A percentile compares a stretch with the other conserved stretches of the same genome.
These are phyloP conservation scores for Hygrophorus russula DNA, from an alignment of 768 basidiomycete genomes.

Conservation along the genomic window DNA sequence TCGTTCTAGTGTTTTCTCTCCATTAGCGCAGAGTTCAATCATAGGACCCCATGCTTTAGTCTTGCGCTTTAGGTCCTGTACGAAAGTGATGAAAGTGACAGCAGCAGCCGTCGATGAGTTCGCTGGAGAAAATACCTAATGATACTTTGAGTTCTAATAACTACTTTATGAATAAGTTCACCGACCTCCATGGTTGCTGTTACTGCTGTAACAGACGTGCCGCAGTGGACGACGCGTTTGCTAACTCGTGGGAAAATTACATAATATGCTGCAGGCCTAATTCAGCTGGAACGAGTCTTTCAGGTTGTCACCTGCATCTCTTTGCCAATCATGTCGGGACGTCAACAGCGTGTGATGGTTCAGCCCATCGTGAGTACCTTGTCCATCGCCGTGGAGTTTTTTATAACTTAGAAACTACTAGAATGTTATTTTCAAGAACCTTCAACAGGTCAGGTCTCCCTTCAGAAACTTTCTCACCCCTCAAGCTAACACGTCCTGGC, in stretches of 20 bases:
- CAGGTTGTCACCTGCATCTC: conserved; percentile 7
- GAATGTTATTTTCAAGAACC: conserved; percentile 98
- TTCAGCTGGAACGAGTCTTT: neutral
- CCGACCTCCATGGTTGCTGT: conserved; percentile 8
- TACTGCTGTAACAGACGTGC: conserved; percentile 1
- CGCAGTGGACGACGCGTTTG: neutral
- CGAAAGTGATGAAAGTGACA: conserved; percentile 98
- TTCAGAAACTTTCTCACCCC: neutral
- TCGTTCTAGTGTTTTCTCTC: conserved; percentile 94
- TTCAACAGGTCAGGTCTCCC: conserved; percentile 57
- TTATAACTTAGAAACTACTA: conserved; percentile 19
- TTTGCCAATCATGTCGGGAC: conserved; percentile 64
- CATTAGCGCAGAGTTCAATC: conserved; percentile 88
- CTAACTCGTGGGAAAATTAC: conserved; percentile 4
- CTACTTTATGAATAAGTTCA: neutral
- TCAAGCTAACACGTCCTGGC: conserved; percentile 10
- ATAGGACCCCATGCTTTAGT: conserved; percentile 94
- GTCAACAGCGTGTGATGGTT: conserved; percentile 96
- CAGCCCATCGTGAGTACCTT: conserved; percentile 84
- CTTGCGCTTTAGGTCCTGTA: conserved; percentile 97
- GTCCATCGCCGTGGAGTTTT: conserved; percentile 1
- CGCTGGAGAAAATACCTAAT: conserved; percentile 57
- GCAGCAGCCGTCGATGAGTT: conserved; percentile 95
- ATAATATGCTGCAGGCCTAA: conserved; percentile 1
- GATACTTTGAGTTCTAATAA: neutral